These are phyloP conservation scores for Globisporangium canariense DNA, from an alignment of 352 stramenopile genomes.

Conservation along the genomic window DNA sequence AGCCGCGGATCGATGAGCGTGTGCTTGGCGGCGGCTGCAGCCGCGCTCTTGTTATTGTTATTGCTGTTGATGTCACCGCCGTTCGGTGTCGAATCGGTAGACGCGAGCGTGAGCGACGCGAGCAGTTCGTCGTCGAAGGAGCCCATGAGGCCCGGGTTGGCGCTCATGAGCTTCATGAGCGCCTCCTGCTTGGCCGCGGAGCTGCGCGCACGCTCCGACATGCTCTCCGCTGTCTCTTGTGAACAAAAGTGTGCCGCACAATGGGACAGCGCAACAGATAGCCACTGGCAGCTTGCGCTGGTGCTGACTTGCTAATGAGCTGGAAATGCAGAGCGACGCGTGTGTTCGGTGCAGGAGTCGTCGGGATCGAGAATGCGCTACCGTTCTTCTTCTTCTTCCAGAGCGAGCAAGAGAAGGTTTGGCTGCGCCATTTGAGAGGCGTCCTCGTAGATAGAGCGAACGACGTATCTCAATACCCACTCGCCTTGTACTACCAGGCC, in stretches of 20 bases:
- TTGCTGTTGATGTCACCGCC: not conserved
- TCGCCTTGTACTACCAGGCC: not conserved
- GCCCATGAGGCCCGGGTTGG: slow-evolving; percentile 36
- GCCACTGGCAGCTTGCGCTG: not conserved
- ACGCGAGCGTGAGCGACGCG: slow-evolving; percentile 33
- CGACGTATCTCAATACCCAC: not conserved
- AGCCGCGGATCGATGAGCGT: slow-evolving; percentile 17
- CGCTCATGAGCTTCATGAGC: slow-evolving; percentile 43
- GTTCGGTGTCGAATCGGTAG: not conserved
- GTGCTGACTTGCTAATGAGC: not conserved
- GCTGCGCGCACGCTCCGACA: slow-evolving; percentile 13
- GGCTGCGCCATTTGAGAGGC: not conserved
- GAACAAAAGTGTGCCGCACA: not conserved
- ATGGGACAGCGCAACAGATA: not conserved
- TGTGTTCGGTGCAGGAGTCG: slow-evolving; percentile 1
- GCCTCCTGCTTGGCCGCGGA: slow-evolving; percentile 42
- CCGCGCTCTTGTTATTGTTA: not conserved
- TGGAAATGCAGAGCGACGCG: not conserved
- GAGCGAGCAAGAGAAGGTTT: not conserved
- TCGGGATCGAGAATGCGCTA: slow-evolving; percentile 7
- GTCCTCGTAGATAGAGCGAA: not conserved
- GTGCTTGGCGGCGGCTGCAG: slow-evolving; percentile 2
- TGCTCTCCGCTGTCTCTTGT: not conserved
- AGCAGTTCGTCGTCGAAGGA: slow-evolving; percentile 38
- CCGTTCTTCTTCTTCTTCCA: not conserved